Conservation (phyloP, 257 asterid species). For the Schizonepeta tenuifolia region DNA sequence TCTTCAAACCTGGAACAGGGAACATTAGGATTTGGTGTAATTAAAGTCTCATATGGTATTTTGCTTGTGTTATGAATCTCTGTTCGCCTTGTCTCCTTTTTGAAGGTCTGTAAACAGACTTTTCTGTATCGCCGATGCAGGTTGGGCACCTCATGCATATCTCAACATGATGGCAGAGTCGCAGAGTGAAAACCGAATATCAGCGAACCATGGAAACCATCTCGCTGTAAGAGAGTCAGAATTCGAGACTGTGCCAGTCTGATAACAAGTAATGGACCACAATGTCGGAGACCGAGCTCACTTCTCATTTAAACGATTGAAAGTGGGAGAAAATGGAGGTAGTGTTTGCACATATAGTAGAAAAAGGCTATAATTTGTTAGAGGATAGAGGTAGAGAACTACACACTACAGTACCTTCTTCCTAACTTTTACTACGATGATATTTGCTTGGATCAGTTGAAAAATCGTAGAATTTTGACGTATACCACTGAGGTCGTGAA, state of each 20-base stretch:
- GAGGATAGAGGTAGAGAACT: constrained; percentile 27
- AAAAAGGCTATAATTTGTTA: constrained; percentile 33
- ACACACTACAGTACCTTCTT: neutral
- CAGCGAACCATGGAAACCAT: constrained; percentile 38
- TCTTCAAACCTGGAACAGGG: neutral
- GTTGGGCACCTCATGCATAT: constrained; percentile 96
- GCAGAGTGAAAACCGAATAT: constrained; percentile 42
- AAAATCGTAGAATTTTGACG: constrained; percentile 10
- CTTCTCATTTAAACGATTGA: constrained; percentile 44
- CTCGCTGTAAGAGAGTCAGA: constrained; percentile 52
- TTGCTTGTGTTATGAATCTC: neutral
- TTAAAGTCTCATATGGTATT: neutral
- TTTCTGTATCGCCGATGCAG: constrained; percentile 46
- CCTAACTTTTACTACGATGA: neutral
- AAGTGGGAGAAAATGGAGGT: constrained; percentile 45
- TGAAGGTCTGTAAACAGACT: neutral
- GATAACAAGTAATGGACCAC: constrained; percentile 37
- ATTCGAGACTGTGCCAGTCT: constrained; percentile 46
- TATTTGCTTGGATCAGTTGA: constrained; percentile 22
- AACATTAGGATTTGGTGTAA: neutral
- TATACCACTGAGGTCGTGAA: constrained; percentile 15
- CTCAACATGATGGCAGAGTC: constrained; percentile 77
- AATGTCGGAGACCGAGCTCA: constrained; percentile 32
- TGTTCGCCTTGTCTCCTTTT: neutral
- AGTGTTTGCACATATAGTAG: constrained; percentile 28